Base-by-base conservation (phyloP, 192 early-diverging fungal genomes). In the Backusella tarrabulga region DNA sequence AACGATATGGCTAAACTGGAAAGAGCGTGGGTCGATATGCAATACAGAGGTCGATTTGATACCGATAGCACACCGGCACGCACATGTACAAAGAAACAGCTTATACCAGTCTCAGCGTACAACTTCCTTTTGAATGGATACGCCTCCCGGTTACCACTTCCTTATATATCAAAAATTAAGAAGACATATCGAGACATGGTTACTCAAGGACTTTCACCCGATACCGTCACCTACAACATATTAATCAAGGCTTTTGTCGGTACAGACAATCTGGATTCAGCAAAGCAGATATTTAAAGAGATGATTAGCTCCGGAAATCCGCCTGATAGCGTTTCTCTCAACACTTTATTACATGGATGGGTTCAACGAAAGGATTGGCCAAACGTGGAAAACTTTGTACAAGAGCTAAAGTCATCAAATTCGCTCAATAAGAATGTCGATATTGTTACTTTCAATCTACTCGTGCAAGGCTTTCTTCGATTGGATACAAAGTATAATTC, bases 201-300 rank as follows among this genome's bases (percentile, higher is more conserved):
- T 7, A 29, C 44, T 21, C 11, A 34, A 21, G 72, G 72, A 2
- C 35, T 75, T 12, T 26, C 17, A 2, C 78, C 78, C 7, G 68
- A 79, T 44, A 40, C 38, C 4, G 67, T 75, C 3, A 79, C 73
- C 7, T 79, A 75, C 34, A 79, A 79, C 23, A 74, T 66, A n/a
- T 42, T 79, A 34, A 79, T 79, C 19, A 79, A 79, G n/a, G 68
- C 78, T 9, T 75, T 79, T 44, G 32, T 79, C 1, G n/a, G 40
- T 69, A 17, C 36, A 9, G 38, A 56, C 42, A 66, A 79, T 35
- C 14, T 67, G 19, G 50, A 46, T 3, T 26, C 78, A 6, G 78
- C 78, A 19, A 40, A 74, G 3, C 29, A 79, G 3, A 71, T 75
- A 9, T 74, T 79, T 36, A 35, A 75, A 9, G 60, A 44, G 44